These are phyloP conservation scores for Fraxinus sp. DNA, from an alignment of 305 asterid species.

Conservation along the genomic window DNA sequence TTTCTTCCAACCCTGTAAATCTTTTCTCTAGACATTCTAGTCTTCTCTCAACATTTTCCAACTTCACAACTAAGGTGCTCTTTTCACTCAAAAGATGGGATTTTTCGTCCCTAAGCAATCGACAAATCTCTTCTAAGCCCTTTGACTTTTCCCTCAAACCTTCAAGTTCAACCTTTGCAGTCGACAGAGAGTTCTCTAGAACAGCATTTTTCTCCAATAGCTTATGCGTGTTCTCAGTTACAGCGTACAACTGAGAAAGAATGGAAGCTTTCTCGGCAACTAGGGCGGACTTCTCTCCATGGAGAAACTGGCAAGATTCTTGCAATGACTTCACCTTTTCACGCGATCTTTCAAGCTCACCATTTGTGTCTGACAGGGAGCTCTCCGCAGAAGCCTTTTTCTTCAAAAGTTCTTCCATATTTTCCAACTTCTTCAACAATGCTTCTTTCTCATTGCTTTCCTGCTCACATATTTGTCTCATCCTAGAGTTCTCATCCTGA, in stretches of 20 bases:
- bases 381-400: slow-evolving; percentile 48
- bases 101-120: slow-evolving; percentile 68
- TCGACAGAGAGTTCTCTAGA: slow-evolving; percentile 67
- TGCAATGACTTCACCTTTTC: slow-evolving; percentile 45
- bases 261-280: slow-evolving; percentile 69
- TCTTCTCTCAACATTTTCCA: slow-evolving; percentile 62
- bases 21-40: slow-evolving; percentile 60
- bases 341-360: slow-evolving; percentile 55
- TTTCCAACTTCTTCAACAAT: slow-evolving; percentile 56
- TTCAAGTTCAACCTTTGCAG: slow-evolving; percentile 79
- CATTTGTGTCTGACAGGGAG: slow-evolving; percentile 48
- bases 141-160: slow-evolving; percentile 86
- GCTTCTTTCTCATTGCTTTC: slow-evolving; percentile 45
- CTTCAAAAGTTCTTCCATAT: slow-evolving; percentile 51
- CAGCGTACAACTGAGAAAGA: slow-evolving; percentile 64
- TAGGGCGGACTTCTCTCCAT: slow-evolving; percentile 64
- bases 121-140: slow-evolving; percentile 79
- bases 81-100: slow-evolving; percentile 68
- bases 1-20: slow-evolving; percentile 66
- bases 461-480: slow-evolving; percentile 48
- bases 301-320: slow-evolving; percentile 55
- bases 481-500: slow-evolving; percentile 55
- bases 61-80: slow-evolving; percentile 45
- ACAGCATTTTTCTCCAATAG: slow-evolving; percentile 70
- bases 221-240: slow-evolving; percentile 78